Conservation (phyloP, 495 filamentous ascomycete genomes). For the Hypoxylon fragiforme region DNA sequence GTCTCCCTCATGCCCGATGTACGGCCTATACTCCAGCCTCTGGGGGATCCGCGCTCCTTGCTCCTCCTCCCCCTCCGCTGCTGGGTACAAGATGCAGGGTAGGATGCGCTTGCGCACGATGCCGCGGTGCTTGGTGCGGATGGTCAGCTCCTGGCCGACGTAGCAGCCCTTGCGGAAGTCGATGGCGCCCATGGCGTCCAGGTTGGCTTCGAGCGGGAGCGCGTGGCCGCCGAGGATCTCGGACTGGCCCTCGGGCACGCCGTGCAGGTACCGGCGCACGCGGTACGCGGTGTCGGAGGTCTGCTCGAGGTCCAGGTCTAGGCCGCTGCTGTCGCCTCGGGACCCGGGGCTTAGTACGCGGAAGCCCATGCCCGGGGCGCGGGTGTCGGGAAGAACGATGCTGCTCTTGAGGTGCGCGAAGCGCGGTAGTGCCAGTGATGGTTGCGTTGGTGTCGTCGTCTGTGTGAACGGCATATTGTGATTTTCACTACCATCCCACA, state of each 20-base stretch:
- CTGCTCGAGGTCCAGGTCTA: slow-evolving; percentile 36
- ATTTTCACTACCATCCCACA: too few species aligned
- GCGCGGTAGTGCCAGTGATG: background rate
- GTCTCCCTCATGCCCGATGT: background rate
- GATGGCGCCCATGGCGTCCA: slow-evolving; percentile 79
- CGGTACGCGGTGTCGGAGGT: slow-evolving; percentile 55
- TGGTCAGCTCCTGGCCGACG: slow-evolving; percentile 93
- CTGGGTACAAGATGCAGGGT: slow-evolving; percentile 72
- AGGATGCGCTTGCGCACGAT: slow-evolving; percentile 91
- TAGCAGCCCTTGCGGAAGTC: slow-evolving; percentile 98
- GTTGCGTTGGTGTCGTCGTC: background rate
- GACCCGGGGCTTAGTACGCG: slow-evolving; percentile 55
- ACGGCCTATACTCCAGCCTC: slow-evolving; percentile 50
- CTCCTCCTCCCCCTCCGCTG: background rate
- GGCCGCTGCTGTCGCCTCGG: slow-evolving; percentile 9
- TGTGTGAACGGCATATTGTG: too few species aligned
- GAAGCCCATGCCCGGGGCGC: slow-evolving; percentile 70
- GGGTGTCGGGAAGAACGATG: slow-evolving; percentile 59
- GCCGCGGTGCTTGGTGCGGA: slow-evolving; percentile 89
- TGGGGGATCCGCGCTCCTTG: background rate
- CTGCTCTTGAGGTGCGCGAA: slow-evolving; percentile 2
- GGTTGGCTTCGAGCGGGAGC: slow-evolving; percentile 79
- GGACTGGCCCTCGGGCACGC: slow-evolving; percentile 79
- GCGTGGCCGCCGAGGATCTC: slow-evolving; percentile 73
- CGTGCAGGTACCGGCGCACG: slow-evolving; percentile 72